Conservation (phyloP, 768 basidiomycete genomes). For the Lentinula sp. region DNA sequence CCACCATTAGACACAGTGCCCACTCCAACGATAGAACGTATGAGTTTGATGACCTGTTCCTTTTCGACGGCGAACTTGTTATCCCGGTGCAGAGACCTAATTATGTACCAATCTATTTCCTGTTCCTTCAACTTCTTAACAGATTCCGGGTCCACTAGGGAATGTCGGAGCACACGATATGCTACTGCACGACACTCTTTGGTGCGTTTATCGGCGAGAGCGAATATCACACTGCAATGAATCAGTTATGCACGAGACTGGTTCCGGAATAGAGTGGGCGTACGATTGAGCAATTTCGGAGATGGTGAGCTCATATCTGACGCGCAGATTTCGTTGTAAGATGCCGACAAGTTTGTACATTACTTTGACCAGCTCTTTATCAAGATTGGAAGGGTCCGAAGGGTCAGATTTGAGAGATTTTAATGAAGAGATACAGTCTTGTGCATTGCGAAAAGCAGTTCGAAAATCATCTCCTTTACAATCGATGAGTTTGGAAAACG, state of each 20-base stretch:
- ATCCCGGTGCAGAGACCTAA: constrained; percentile 87
- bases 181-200: constrained; percentile 74
- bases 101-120: constrained; percentile 83
- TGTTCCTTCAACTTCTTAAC: constrained; percentile 58
- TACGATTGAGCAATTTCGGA: constrained; percentile 72
- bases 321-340: constrained; percentile 64
- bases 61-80: constrained; percentile 79
- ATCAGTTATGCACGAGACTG: constrained; percentile 6
- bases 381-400: constrained; percentile 34
- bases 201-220: constrained; percentile 67
- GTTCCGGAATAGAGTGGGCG: constrained; percentile 22
- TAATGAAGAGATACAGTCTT: constrained; percentile 51
- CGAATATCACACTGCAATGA: constrained; percentile 65
- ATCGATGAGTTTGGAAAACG: background rate
- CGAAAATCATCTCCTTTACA: constrained; percentile 59
- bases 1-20: constrained; percentile 52
- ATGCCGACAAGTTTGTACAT: constrained; percentile 62
- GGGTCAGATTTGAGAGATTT: constrained; percentile 35
- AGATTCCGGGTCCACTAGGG: constrained; percentile 66
- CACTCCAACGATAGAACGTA: constrained; percentile 76
- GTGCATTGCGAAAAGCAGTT: constrained; percentile 63
- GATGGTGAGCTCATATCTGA: constrained; percentile 70
- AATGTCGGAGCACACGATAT: constrained; percentile 79
- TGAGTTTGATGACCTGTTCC: constrained; percentile 87
- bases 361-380: constrained; percentile 51